Base-by-base conservation (phyloP, 2,329 filamentous ascomycete genomes). In the Pyrenophora graminea region DNA sequence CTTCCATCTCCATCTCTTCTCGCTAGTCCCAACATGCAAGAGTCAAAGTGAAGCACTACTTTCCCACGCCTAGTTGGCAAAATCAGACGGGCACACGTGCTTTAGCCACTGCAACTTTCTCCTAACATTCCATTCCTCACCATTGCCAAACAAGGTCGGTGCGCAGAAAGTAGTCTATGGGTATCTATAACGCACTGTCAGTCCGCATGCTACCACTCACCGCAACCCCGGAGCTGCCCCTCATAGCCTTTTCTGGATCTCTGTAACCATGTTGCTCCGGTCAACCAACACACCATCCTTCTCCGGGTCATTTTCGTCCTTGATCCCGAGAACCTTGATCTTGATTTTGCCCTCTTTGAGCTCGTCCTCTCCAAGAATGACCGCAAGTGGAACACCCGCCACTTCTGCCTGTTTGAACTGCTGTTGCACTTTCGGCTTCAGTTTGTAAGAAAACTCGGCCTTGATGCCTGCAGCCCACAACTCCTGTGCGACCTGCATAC, bases 281-380 rank as follows among this genome's bases (percentile, higher is more conserved):
- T 86, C 78, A 18, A 97, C 84, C 49, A 91, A 76, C 36, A 92
- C 82, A 42, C 92, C 93, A 53, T 96, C 89, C 79, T 97, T 96
- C 73, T 96, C 90, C 0, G 91, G 87, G 79, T 97, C 89, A 32
- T 86, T 90, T 34, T 94, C 87, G 3, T 83, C 82, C 48, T 64
- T 64, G 45, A 95, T 79, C 39, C 91, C 86, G 77, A 91, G 82
- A 79, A 88, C 85, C 85, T 97, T 97, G 71, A 97, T 82, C 76
- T 89, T 90, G 61, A 95, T 88, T 72, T 96, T 88, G 45, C 91
- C 91, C 21, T 84, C 81, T 53, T 86, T 87, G 34, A 96, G 78
- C 76, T 97, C 93, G 48, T 96, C 91, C 66, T 97, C 90, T 38
- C 93, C 93, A 1, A 99, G 80, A 63, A 97, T 94, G 41, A 97